Percentiles rank a stretch among this genome's conserved stretches.
These are phyloP conservation scores for Penicillium longicatenatum DNA, from an alignment of 495 filamentous ascomycete species.

Conservation along the genomic window DNA sequence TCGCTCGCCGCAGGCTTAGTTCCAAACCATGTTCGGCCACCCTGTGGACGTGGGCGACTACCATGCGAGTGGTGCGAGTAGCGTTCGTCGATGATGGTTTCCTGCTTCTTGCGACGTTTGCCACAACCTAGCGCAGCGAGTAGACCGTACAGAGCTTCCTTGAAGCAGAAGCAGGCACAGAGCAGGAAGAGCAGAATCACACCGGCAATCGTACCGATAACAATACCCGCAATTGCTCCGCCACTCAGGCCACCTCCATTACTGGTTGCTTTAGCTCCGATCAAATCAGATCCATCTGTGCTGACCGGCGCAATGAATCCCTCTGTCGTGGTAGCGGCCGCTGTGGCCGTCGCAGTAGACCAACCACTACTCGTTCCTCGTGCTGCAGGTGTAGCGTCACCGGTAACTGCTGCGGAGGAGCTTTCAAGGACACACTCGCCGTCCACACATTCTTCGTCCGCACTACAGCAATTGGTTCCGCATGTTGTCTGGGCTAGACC, in stretches of 20 bases:
- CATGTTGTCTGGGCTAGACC: constrained; percentile 66
- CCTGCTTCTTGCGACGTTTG: constrained; percentile 49
- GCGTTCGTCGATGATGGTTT: constrained; percentile 69
- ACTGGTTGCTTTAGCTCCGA: constrained; percentile 42
- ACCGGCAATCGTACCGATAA: constrained; percentile 82
- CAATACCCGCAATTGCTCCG: constrained; percentile 93
- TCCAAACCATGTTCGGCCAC: constrained; percentile 69
- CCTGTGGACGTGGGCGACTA: constrained; percentile 54
- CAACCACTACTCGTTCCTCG: constrained; percentile 68
- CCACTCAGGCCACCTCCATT: constrained; percentile 62
- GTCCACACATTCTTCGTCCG: constrained; percentile 64
- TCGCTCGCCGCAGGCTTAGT: constrained; percentile 48
- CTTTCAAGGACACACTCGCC: constrained; percentile 43
- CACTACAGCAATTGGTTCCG: constrained; percentile 73
- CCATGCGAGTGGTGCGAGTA: constrained; percentile 56
- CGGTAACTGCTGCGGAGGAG: constrained; percentile 41
- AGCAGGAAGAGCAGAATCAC: constrained; percentile 70
- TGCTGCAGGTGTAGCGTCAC: constrained; percentile 54
- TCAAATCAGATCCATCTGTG: constrained; percentile 51
- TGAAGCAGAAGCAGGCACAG: constrained; percentile 73
- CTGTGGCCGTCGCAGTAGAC: constrained; percentile 56
- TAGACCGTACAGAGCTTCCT: constrained; percentile 62
- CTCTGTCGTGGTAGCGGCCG: constrained; percentile 57
- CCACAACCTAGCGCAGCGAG: constrained; percentile 68
- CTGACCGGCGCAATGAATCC: constrained; percentile 59